Evolutionary conservation across 768 basidiomycete genomes (phyloP), one percentile per base, ranked within the genome.

Genomic region (Boletus pseudopeckii): DNA sequence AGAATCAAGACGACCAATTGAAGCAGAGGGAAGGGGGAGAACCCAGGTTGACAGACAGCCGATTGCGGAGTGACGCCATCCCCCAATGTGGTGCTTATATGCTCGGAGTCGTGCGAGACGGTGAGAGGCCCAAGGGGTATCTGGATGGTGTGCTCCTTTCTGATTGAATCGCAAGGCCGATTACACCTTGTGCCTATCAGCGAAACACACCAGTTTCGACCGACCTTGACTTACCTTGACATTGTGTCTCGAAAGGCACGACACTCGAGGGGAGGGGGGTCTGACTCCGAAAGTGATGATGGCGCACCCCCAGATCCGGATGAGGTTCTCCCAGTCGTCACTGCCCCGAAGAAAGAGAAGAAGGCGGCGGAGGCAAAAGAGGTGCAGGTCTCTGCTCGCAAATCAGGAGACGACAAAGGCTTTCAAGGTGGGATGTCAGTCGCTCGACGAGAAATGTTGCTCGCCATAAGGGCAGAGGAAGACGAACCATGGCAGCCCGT

Each of bases 261-360:
- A 60, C 82, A 79, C 44, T 74, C 75, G 20, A 72, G 74, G 38
- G 65, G 70, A 39, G 78, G 77, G 8, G 81, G 78, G 0, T 60
- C 66, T 4, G 89, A 85, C 52, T 85, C 85, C 2, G 90, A 91
- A 42, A 85, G 84, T 7, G 88, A 90, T 52, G 86, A 88, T 49
- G 89, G 84, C 0, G 87, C 88, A 22, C 88, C 87, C 24, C 85
- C 82, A 40, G 89, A 92, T 63, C 88, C 88, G 14, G 89, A 91
- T 58, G 88, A 90, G 49, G 78, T 77, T 6, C 67, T 73, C 1
- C 78, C 81, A 1, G 68, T 75, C 5, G 68, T 76, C 32, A 24
- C 53, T 51, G 38, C 62, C 7, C 61, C 60, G 2, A 82, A 79
- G 57, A 88, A 84, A 71, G 87, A 86, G 62, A 85, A 82, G 66